These are phyloP conservation scores for Iris macrosiphon DNA, from an alignment of 106 monocot genomes.

Conservation along the genomic window DNA sequence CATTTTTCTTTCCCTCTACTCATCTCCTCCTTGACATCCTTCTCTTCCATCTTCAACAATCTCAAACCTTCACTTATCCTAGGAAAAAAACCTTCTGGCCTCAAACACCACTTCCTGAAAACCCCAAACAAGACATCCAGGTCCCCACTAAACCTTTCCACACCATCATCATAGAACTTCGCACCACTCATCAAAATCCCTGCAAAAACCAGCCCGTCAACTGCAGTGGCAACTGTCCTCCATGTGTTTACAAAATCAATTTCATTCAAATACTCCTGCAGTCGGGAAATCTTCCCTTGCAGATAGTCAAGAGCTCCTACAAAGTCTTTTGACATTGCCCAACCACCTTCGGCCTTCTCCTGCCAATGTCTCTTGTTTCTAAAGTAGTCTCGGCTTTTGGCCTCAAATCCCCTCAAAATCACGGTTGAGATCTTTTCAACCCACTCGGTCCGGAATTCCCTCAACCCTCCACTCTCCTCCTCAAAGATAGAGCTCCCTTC, in stretches of 20 bases:
- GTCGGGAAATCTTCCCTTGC: slow-evolving; percentile 59
- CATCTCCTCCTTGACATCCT: slow-evolving; percentile 28
- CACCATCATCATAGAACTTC: slow-evolving; percentile 57
- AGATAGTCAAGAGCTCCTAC: slow-evolving; percentile 68
- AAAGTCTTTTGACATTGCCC: slow-evolving; percentile 37
- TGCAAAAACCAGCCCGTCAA: slow-evolving; percentile 53
- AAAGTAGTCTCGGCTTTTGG: slow-evolving; percentile 63
- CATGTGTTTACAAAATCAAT: slow-evolving; percentile 64
- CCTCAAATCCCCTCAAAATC: slow-evolving; percentile 81
- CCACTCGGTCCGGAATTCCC: slow-evolving; percentile 55
- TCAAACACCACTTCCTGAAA: slow-evolving; percentile 76
- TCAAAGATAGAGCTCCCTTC: slow-evolving; percentile 37
- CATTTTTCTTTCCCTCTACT: slow-evolving; percentile 34
- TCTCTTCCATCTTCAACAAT: slow-evolving; percentile 56
- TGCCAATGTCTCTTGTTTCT: slow-evolving; percentile 95
- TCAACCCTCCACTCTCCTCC: slow-evolving; percentile 42
- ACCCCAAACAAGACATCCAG: slow-evolving; percentile 58
- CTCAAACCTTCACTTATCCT: slow-evolving; percentile 49
- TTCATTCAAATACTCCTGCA: slow-evolving; percentile 54
- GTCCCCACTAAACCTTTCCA: slow-evolving; percentile 53
- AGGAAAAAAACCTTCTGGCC: slow-evolving; percentile 86
- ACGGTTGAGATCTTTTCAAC: slow-evolving; percentile 65
- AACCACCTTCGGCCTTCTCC: slow-evolving; percentile 44
- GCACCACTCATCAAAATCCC: slow-evolving; percentile 40
- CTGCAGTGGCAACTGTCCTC: slow-evolving; percentile 63